Base-by-base conservation (phyloP, 305 asterid species). In the Plantago coronopus region DNA sequence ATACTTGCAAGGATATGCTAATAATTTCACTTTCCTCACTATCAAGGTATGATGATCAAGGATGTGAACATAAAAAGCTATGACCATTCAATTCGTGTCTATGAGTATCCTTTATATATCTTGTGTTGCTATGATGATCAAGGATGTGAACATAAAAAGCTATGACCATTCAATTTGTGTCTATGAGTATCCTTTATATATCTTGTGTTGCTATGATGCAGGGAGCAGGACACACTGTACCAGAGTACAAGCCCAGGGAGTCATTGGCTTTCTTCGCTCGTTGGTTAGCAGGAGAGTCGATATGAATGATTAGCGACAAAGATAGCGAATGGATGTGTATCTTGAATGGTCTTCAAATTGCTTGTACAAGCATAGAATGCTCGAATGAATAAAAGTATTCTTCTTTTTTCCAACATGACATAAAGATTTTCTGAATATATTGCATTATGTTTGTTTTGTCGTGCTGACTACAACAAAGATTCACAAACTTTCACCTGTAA, bases 151-250 rank as follows among this genome's bases (percentile, higher is more conserved):
- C n/a, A 4, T 38, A 38, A 38, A 11, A 38, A 38, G 44, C 44
- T 38, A 38, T 11, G 44, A 12, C 11, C n/a, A 4, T 38, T 38
- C 44, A 12, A 9, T 29, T 29, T 1, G 44, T 38, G 13, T 9
- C 16, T 38, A 38, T 5, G 1, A 38, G n/a, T 38, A 38, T 38
- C 9, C 7, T 38, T 12, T 11, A 3, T 38, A 12, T 38, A 2
- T 38, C 44, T 11, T 38, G 44, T 12, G n/a, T 38, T 17, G 17
- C 17, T n/a, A 23, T 54, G 43, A 18, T 59, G 68, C 49, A 82
- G 88, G 85, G 87, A 48, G 80, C 87, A 17, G 90, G 90, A 18
- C 90, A 83, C 47, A 80, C 85, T 16, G 90, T 83, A 31, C 87
- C 90, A 0, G 90, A 80, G 40, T 78, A 80, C 77, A 80, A 83